A percentile compares a stretch with the other conserved stretches of the same genome.
These are phyloP conservation scores for Chrysanthemum lavandulifolium DNA, from an alignment of 129 eudicot species.

Conservation along the genomic window DNA sequence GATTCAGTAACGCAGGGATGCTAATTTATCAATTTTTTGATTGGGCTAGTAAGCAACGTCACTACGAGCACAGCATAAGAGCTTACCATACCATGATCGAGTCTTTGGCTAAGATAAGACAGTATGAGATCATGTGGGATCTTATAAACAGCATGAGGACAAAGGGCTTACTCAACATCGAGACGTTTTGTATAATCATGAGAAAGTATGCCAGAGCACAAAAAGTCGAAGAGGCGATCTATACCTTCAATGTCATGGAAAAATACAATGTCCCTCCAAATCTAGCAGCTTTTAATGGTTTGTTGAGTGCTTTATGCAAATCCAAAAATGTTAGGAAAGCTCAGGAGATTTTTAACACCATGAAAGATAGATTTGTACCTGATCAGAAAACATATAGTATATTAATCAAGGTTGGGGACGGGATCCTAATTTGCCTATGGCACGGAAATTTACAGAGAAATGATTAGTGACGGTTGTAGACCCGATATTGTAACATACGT, in stretches of 20 bases:
- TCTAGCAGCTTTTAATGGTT: conserved; percentile 84
- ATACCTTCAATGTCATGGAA: conserved; percentile 87
- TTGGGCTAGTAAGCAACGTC: conserved; percentile 90
- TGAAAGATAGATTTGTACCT: conserved; percentile 64
- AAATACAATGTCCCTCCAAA: conserved; percentile 66
- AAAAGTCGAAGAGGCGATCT: conserved; percentile 83
- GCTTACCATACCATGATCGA: conserved; percentile 86
- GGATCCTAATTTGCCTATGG: conserved; percentile 89
- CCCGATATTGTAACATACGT: conserved; percentile 91
- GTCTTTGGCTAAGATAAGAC: conserved; percentile 92
- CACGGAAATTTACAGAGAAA: conserved; percentile 70
- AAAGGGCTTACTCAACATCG: conserved; percentile 70
- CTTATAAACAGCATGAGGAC: conserved; percentile 77
- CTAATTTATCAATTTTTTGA: conserved; percentile 74
- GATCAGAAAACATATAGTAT: conserved; percentile 93
- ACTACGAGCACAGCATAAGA: conserved; percentile 65
- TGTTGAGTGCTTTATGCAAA: conserved; percentile 91
- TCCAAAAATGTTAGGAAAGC: conserved; percentile 85
- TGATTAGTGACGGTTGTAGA: conserved; percentile 57
- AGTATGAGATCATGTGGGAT: conserved; percentile 93
- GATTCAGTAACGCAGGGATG: conserved; percentile 86
- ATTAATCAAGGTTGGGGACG: conserved; percentile 92
- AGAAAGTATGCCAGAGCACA: conserved; percentile 84
- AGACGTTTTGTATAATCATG: conserved; percentile 95
- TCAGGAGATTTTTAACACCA: conserved; percentile 80